Evolutionary conservation across 768 basidiomycete species (phyloP).

Genomic region (Tricholoma saponaceum): DNA sequence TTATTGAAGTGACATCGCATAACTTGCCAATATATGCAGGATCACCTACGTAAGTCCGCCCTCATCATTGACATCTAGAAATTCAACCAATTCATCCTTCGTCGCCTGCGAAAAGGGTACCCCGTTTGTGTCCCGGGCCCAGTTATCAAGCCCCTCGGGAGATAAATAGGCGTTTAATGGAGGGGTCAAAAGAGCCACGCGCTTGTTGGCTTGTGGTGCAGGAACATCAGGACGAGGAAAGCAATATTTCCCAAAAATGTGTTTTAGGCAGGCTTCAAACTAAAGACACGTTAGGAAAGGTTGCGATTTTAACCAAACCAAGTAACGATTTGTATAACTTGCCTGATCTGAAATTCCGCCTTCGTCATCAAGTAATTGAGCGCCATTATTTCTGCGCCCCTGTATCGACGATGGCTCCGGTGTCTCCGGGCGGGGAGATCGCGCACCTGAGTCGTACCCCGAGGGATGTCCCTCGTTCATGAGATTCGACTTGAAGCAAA

Average conservation of each 20-base stretch:
- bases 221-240: conserved; percentile 33
- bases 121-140: conserved; percentile 83
- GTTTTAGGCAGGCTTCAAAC: conserved; percentile 67
- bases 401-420: conserved; percentile 60
- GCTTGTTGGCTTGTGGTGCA: conserved; percentile 15
- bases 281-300: conserved; percentile 19
- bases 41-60: conserved; percentile 66
- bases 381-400: conserved; percentile 50
- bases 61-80: conserved; percentile 69
- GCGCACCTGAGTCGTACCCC: conserved; percentile 24
- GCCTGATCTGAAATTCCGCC: conserved; percentile 66
- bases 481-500: not conserved
- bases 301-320: not conserved
- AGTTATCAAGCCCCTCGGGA: conserved; percentile 61
- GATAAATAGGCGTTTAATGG: conserved; percentile 56
- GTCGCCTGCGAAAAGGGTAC: conserved; percentile 71
- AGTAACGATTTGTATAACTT: conserved; percentile 9
- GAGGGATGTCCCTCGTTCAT: conserved; percentile 2
- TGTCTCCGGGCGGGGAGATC: conserved; percentile 53
- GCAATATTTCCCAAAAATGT: conserved; percentile 81
- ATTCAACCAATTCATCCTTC: conserved; percentile 73
- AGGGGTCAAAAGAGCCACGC: conserved; percentile 38
- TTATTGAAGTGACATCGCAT: not conserved
- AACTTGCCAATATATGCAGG: not conserved
- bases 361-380: conserved; percentile 66